These are phyloP conservation scores for Coemansia sp. DNA, from an alignment of 192 early-diverging fungal species.

Conservation along the genomic window DNA sequence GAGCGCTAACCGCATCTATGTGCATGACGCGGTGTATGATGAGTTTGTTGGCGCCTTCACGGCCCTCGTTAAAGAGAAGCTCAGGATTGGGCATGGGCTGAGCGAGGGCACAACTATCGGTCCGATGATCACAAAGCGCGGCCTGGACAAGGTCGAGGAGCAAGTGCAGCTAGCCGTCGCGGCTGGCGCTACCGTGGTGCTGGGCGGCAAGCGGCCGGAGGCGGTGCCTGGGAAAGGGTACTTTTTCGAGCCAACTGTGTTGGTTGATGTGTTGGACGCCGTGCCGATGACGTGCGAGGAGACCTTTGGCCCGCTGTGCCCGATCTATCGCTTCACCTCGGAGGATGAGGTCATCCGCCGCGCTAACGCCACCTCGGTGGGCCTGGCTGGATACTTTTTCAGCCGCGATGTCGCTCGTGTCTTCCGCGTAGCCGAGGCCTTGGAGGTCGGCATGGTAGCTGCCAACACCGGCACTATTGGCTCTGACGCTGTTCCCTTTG, in stretches of 20 bases:
- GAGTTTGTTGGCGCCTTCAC: slow-evolving; percentile 65
- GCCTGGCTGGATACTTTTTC: slow-evolving; percentile 85
- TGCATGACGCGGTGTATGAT: slow-evolving; percentile 65
- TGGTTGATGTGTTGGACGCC: slow-evolving; percentile 63
- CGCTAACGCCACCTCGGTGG: slow-evolving; percentile 73
- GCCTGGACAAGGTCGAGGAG: slow-evolving; percentile 64
- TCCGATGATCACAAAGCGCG: slow-evolving; percentile 73
- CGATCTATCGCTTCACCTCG: slow-evolving; percentile 69
- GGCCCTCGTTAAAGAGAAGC: slow-evolving; percentile 18
- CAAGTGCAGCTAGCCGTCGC: slow-evolving; percentile 71
- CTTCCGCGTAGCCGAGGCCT: slow-evolving; percentile 74
- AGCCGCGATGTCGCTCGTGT: slow-evolving; percentile 70
- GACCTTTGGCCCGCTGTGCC: slow-evolving; percentile 89
- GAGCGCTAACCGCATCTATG: slow-evolving; percentile 66
- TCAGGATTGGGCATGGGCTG: slow-evolving; percentile 78
- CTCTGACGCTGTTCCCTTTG: slow-evolving; percentile 58
- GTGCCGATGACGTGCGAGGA: slow-evolving; percentile 77
- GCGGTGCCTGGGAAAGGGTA: slow-evolving; percentile 50
- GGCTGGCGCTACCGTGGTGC: slow-evolving; percentile 67
- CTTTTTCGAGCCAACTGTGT: slow-evolving; percentile 82
- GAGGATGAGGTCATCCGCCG: slow-evolving; percentile 75
- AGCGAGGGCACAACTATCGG: slow-evolving; percentile 65
- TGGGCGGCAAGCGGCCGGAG: slow-evolving; percentile 59
- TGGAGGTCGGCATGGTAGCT: slow-evolving; percentile 91
- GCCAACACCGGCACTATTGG: slow-evolving; percentile 72